phyloP scores from a whole-genome alignment of 2,329 filamentous ascomycete genomes.

The Cercospora sp. region DNA sequence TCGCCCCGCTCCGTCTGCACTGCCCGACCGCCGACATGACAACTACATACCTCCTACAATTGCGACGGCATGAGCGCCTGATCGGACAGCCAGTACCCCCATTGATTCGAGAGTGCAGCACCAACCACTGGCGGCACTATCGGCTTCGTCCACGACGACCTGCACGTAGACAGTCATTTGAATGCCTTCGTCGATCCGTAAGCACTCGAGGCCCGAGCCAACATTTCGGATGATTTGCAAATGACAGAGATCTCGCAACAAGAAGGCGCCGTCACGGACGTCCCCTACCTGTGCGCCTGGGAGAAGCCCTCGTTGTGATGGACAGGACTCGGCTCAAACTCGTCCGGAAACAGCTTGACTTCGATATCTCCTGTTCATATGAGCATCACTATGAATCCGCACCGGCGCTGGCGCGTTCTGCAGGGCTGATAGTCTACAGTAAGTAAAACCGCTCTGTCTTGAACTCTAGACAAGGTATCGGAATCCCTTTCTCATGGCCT shows the following conservation, averaged over 20 bases:
- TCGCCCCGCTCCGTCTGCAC: background rate
- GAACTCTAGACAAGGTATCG: constrained; percentile 54
- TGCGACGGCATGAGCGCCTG: no score
- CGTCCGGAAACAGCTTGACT: background rate
- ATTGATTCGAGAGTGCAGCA: no score
- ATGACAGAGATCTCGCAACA: background rate
- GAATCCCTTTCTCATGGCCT: constrained; percentile 61
- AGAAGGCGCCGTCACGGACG: no score
- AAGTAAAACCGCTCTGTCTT: background rate
- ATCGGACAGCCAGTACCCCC: no score
- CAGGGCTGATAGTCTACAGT: background rate
- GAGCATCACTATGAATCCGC: background rate
- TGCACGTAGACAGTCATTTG: background rate
- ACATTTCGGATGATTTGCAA: background rate
- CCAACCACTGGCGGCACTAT: background rate
- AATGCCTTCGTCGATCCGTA: background rate
- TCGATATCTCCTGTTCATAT: background rate
- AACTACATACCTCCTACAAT: background rate
- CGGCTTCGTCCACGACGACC: background rate
- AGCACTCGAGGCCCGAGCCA: background rate
- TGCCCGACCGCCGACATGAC: background rate
- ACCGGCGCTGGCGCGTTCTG: background rate
- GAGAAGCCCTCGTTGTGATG: no score
- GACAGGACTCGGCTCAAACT: background rate
- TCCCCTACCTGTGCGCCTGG: no score